A percentile compares a stretch with the other conserved stretches of the same genome.
Conservation (phyloP, 441 rosid genomes). For the Erodium moschatum region DNA sequence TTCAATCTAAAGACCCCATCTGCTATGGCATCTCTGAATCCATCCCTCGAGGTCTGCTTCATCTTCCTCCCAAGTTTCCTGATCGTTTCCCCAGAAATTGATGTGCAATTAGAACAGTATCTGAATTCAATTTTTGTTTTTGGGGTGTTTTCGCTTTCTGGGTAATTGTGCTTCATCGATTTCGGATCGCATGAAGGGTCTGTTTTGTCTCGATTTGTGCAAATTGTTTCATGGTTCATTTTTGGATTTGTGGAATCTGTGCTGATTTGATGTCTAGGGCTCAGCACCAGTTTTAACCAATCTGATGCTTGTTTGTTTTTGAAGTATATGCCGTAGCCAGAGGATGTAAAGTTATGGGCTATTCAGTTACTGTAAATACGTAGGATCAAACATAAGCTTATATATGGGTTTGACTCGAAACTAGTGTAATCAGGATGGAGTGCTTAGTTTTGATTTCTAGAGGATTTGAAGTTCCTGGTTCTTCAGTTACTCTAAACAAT, state of each 20-base stretch:
- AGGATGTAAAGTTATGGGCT: background rate
- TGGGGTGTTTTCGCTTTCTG: background rate
- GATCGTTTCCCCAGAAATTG: background rate
- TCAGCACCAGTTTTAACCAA: background rate
- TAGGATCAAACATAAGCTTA: too few relatives aligned
- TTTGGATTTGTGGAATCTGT: background rate
- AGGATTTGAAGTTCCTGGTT: background rate
- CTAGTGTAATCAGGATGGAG: too few relatives aligned
- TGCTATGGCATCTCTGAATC: constrained; percentile 38
- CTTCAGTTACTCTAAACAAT: background rate
- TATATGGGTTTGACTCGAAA: too few relatives aligned
- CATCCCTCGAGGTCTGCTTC: constrained; percentile 29
- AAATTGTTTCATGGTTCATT: background rate
- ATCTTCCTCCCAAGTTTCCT: background rate
- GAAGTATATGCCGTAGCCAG: background rate
- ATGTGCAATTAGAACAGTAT: too few relatives aligned
- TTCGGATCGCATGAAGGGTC: background rate
- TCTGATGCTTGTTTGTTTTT: background rate
- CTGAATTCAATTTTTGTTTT: background rate
- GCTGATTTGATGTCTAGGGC: background rate
- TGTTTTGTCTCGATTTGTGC: background rate
- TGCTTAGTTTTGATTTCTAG: too few relatives aligned
- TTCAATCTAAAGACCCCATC: constrained; percentile 30
- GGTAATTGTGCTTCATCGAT: background rate
- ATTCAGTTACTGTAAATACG: too few relatives aligned